phyloP scores from a whole-genome alignment of 2,329 filamentous ascomycete genomes.

The Albifimbria verrucaria region DNA sequence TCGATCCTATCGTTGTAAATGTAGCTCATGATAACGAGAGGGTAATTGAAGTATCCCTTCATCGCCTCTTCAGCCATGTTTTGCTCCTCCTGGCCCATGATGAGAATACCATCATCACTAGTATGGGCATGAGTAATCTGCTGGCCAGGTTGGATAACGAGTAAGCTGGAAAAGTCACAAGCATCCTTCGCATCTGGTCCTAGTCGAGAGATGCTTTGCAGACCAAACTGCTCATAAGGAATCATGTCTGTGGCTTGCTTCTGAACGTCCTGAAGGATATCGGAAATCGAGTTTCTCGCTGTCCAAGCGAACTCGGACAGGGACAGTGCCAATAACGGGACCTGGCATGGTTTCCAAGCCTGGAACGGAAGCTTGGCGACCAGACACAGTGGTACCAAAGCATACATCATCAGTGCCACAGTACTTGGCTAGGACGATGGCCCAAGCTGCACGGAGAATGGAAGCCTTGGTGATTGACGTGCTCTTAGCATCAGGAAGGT shows the following conservation, averaged over 20 bases:
- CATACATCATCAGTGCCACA: conserved; percentile 15
- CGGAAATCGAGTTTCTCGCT: not conserved
- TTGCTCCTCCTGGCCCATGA: not conserved
- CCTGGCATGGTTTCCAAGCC: conserved; percentile 23
- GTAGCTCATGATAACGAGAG: not conserved
- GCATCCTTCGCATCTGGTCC: conserved; percentile 48
- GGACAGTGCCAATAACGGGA: conserved; percentile 27
- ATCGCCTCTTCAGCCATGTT: not conserved
- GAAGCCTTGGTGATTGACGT: conserved; percentile 13
- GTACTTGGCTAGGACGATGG: conserved; percentile 16
- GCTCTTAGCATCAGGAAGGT: not conserved
- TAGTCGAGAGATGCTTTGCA: conserved; percentile 52
- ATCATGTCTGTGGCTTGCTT: not conserved
- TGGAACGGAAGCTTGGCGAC: conserved; percentile 21
- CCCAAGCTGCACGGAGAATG: conserved; percentile 20
- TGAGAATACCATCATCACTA: conserved; percentile 11
- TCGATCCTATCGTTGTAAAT: not conserved
- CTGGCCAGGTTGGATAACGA: not conserved
- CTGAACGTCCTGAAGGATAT: not conserved
- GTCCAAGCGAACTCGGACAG: conserved; percentile 15
- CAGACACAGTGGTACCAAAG: conserved; percentile 24
- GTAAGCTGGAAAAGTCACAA: conserved; percentile 42
- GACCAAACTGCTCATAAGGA: conserved; percentile 49
- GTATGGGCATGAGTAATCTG: not conserved
- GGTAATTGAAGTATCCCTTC: conserved; percentile 1